These are phyloP conservation scores for Oenanthe javanica DNA, from an alignment of 140 eudicot genomes.

Conservation along the genomic window DNA sequence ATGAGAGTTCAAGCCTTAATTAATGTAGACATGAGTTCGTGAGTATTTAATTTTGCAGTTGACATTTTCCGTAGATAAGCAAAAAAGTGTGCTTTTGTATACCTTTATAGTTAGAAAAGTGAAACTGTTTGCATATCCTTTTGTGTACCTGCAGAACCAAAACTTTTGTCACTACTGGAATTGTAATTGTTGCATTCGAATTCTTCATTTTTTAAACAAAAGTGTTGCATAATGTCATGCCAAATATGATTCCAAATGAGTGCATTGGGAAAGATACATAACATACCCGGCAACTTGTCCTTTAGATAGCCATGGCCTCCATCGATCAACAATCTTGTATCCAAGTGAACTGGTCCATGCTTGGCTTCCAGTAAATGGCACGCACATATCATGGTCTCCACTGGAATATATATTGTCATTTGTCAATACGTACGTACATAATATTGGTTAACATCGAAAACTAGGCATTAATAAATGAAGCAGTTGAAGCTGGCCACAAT, in stretches of 20 bases:
- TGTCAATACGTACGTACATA: background rate
- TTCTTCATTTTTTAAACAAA: background rate
- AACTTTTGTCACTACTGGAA: background rate
- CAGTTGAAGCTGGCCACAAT: no score
- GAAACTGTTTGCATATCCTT: conserved; percentile 30
- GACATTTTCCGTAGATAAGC: background rate
- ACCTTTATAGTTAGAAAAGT: conserved; percentile 50
- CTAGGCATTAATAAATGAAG: background rate
- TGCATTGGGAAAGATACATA: background rate
- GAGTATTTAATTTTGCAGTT: background rate
- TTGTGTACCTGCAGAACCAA: conserved; percentile 27
- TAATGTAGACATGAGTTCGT: background rate
- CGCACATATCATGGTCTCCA: conserved; percentile 25
- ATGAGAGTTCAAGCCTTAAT: background rate
- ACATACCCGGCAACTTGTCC: conserved; percentile 48
- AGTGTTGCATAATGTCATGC: background rate
- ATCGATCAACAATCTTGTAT: conserved; percentile 35
- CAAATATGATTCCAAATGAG: background rate
- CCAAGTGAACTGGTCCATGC: conserved; percentile 52
- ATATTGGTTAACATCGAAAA: background rate
- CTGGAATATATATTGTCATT: background rate
- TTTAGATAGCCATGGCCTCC: conserved; percentile 48
- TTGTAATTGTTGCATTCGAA: background rate
- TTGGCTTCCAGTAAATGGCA: conserved; percentile 46
- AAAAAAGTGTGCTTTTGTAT: background rate